Evolutionary conservation across 176 grass and related monocot genomes (phyloP).

Genomic region (Musa beccarii): DNA sequence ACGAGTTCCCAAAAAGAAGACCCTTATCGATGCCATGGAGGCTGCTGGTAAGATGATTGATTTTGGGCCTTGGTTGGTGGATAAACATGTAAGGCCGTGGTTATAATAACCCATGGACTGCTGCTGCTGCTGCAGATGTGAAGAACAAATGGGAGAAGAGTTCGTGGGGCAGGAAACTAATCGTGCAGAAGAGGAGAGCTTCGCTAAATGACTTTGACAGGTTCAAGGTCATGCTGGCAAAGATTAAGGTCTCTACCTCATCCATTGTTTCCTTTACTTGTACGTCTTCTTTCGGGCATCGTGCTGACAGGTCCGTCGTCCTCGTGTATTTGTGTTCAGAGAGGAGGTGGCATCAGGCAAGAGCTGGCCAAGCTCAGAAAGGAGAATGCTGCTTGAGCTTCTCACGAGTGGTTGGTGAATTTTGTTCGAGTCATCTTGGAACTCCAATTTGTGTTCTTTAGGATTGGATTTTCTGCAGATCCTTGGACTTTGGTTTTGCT

Average conservation of each 20-base stretch:
- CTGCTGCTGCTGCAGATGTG: slow-evolving; percentile 40
- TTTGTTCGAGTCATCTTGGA: background rate
- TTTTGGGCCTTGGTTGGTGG: background rate
- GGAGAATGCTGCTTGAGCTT: slow-evolving; percentile 38
- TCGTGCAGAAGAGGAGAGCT: slow-evolving; percentile 94
- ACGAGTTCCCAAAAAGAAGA: slow-evolving; percentile 42
- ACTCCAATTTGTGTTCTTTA: background rate
- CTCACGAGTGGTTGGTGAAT: background rate
- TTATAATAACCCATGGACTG: background rate
- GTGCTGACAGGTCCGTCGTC: too few relatives aligned
- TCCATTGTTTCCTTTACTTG: background rate
- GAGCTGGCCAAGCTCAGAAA: slow-evolving; percentile 80
- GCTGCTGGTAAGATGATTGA: slow-evolving; percentile 28
- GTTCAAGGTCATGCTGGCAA: slow-evolving; percentile 93
- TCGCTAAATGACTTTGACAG: slow-evolving; percentile 84
- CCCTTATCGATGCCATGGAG: slow-evolving; percentile 41
- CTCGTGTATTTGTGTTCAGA: slow-evolving; percentile 29
- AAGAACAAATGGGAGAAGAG: slow-evolving; percentile 95
- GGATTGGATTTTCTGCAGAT: background rate
- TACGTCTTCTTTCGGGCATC: background rate
- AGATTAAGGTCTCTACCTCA: slow-evolving; percentile 49
- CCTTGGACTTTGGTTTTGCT: background rate
- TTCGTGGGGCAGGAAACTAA: slow-evolving; percentile 90
- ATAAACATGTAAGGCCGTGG: background rate
- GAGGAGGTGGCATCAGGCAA: slow-evolving; percentile 71